Evolutionary conservation across 768 basidiomycete species (phyloP).

Genomic region (Pseudohyphozyma bogoriensis): DNA sequence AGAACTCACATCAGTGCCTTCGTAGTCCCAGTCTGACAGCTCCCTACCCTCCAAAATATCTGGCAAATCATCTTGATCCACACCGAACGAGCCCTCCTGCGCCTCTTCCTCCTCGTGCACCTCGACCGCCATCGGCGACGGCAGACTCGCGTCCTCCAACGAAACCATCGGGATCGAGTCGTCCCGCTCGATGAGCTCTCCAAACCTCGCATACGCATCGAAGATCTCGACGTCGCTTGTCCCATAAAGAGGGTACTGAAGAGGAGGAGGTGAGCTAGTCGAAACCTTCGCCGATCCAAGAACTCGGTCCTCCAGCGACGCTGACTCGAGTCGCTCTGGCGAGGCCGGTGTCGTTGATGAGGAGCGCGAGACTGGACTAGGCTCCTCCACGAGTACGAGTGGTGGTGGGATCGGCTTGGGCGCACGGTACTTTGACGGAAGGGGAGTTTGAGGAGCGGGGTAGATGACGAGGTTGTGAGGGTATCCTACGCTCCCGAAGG

Average conservation of each 20-base stretch:
- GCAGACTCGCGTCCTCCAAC: background rate
- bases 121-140: background rate
- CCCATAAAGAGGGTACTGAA: no score
- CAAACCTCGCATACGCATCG: background rate
- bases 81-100: background rate
- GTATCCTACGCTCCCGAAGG: no score
- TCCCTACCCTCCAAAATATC: background rate
- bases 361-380: background rate
- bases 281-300: background rate
- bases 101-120: background rate
- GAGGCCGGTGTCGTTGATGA: background rate
- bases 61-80: background rate
- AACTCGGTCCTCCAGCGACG: background rate
- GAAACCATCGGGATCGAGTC: background rate
- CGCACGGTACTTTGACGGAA: background rate
- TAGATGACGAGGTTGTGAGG: background rate
- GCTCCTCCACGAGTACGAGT: background rate
- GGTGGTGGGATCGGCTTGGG: background rate
- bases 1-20: background rate
- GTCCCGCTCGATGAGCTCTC: background rate
- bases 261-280: no score
- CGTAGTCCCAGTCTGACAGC: background rate
- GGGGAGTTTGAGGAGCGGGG: background rate
- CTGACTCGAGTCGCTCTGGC: conserved; percentile 1
- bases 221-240: no score